phyloP scores from a whole-genome alignment of 306 rosid species.

The Vicia sativa region DNA sequence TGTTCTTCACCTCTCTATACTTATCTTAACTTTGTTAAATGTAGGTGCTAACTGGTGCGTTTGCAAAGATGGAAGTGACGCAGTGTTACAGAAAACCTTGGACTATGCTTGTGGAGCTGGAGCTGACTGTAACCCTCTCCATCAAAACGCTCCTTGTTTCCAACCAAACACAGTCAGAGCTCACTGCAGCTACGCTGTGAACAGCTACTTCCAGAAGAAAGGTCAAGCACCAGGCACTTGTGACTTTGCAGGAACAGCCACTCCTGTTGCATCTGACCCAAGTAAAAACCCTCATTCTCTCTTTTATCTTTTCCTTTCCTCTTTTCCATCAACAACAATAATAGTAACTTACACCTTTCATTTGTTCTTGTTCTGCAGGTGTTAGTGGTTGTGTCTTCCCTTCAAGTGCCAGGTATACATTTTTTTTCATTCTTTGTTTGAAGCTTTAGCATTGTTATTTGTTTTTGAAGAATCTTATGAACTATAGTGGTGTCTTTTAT shows the following conservation, averaged over 20 bases:
- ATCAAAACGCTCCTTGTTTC: constrained; percentile 55
- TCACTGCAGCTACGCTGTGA: constrained; percentile 81
- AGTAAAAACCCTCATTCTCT: constrained; percentile 48
- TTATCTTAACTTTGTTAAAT: constrained; percentile 1
- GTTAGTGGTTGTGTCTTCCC: constrained; percentile 67
- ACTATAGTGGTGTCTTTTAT: constrained; percentile 18
- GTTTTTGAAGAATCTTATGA: background rate
- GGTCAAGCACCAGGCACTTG: constrained; percentile 71
- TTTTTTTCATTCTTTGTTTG: background rate
- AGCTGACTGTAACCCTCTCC: constrained; percentile 76
- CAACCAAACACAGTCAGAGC: constrained; percentile 68
- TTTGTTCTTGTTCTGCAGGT: constrained; percentile 52
- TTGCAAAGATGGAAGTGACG: constrained; percentile 71
- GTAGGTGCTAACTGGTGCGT: constrained; percentile 79
- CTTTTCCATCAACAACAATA: background rate
- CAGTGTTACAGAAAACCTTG: constrained; percentile 60
- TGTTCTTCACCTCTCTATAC: no score
- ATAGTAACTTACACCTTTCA: background rate
- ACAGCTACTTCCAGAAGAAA: constrained; percentile 79
- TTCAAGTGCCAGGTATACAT: constrained; percentile 69
- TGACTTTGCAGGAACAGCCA: constrained; percentile 76
- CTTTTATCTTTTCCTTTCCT: background rate
- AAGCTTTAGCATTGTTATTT: constrained; percentile 5
- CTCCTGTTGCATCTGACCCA: constrained; percentile 58
- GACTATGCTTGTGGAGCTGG: constrained; percentile 96